Conservation (phyloP, 495 filamentous ascomycete genomes). For the Neurospora sp. region DNA sequence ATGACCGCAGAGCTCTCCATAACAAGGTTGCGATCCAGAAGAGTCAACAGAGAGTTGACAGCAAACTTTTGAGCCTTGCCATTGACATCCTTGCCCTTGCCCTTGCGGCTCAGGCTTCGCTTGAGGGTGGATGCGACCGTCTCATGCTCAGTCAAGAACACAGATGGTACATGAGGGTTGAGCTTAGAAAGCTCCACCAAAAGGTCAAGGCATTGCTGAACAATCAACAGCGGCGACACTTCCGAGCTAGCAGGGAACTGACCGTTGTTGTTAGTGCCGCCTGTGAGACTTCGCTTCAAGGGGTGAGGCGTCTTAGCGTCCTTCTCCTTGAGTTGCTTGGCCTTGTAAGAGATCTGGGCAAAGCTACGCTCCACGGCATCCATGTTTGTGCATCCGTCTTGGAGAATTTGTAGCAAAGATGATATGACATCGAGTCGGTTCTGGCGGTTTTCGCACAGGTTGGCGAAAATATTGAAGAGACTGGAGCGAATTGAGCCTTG, state of each 20-base stretch:
- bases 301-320: constrained; percentile 68
- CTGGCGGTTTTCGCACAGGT: constrained; percentile 87
- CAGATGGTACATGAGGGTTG: constrained; percentile 72
- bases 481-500: constrained; percentile 66
- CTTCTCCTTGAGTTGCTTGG: constrained; percentile 62
- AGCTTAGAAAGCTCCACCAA: constrained; percentile 71
- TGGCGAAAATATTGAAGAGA: constrained; percentile 74
- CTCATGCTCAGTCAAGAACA: constrained; percentile 96
- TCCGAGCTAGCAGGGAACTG: constrained; percentile 54
- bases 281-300: constrained; percentile 57
- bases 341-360: constrained; percentile 78
- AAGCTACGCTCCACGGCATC: constrained; percentile 93
- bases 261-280: constrained; percentile 18
- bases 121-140: constrained; percentile 59
- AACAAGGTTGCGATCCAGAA: constrained; percentile 83
- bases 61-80: constrained; percentile 77
- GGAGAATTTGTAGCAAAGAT: constrained; percentile 84
- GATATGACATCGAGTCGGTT: constrained; percentile 93
- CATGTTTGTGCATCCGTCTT: constrained; percentile 89
- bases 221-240: constrained; percentile 84
- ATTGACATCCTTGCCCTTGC: constrained; percentile 68
- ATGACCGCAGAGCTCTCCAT: constrained; percentile 94
- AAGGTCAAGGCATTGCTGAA: constrained; percentile 84
- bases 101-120: constrained; percentile 65
- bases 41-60: constrained; percentile 76